Conservation (phyloP, 2,329 filamentous ascomycete species). For the Neocucurbitaria cava region DNA sequence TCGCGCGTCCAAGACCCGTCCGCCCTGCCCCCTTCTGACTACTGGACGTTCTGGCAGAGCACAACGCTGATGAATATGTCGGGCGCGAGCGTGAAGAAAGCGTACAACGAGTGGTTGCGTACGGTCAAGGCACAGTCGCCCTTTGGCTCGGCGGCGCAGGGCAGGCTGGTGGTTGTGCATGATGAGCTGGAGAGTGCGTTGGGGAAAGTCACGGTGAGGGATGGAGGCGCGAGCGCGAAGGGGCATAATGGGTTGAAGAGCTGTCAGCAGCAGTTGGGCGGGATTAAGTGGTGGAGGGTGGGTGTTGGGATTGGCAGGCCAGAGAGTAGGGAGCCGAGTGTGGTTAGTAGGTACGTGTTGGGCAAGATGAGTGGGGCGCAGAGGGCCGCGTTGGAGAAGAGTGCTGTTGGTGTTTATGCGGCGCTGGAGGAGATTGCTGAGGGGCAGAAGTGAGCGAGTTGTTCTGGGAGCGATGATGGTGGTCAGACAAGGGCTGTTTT, state of each 20-base stretch:
- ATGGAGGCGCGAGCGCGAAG: constrained; percentile 59
- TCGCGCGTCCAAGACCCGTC: constrained; percentile 10
- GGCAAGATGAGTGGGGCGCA: constrained; percentile 63
- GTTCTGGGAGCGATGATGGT: background rate
- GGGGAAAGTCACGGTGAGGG: constrained; percentile 70
- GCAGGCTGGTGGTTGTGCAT: constrained; percentile 77
- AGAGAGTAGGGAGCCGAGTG: constrained; percentile 66
- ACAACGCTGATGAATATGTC: constrained; percentile 84
- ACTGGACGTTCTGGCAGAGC: constrained; percentile 75
- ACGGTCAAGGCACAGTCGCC: constrained; percentile 12
- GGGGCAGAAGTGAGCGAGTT: constrained; percentile 29
- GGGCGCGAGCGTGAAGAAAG: constrained; percentile 71
- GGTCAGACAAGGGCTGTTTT: background rate
- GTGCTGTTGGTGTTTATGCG: constrained; percentile 58
- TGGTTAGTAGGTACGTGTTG: constrained; percentile 81
- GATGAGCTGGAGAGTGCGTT: constrained; percentile 82
- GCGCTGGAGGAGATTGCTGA: constrained; percentile 60
- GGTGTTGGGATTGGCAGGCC: constrained; percentile 90
- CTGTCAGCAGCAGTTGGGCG: constrained; percentile 36
- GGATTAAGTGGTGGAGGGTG: constrained; percentile 63
- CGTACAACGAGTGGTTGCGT: constrained; percentile 64
- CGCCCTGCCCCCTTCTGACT: constrained; percentile 33
- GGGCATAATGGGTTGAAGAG: constrained; percentile 58
- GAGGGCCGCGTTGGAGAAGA: constrained; percentile 55
- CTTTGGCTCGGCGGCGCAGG: constrained; percentile 32